A percentile compares a stretch with the other conserved stretches of the same genome.
These are phyloP conservation scores for Solanum sejunctum DNA, from an alignment of 257 asterid genomes.

Conservation along the genomic window DNA sequence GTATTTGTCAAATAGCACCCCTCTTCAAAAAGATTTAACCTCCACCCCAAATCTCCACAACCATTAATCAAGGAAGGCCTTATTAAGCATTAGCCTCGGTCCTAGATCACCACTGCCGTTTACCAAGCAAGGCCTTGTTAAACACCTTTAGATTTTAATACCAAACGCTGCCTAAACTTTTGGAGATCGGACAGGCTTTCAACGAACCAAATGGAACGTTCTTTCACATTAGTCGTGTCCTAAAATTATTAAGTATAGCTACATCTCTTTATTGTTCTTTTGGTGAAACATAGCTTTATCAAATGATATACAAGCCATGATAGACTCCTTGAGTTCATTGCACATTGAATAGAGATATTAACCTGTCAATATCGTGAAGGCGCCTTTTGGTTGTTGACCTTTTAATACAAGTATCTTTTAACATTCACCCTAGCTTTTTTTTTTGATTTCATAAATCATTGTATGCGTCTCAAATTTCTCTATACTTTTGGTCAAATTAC, in stretches of 20 bases:
- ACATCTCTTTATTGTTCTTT: background rate
- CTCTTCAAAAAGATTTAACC: background rate
- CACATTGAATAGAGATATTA: background rate
- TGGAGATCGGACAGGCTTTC: too few species aligned
- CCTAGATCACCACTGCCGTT: background rate
- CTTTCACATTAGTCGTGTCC: background rate
- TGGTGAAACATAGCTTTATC: background rate
- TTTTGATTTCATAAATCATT: background rate
- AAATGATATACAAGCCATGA: background rate
- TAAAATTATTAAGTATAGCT: background rate
- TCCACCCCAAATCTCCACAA: background rate
- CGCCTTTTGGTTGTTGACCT: background rate
- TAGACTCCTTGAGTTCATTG: background rate
- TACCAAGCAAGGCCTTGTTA: background rate
- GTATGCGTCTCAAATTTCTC: background rate
- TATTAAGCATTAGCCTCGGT: background rate
- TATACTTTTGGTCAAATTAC: background rate
- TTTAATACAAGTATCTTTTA: background rate
- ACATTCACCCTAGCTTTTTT: background rate
- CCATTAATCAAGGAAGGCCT: background rate
- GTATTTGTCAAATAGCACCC: background rate
- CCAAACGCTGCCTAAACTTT: background rate
- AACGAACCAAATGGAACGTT: background rate
- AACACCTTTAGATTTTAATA: background rate
- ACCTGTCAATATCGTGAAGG: background rate